These are phyloP conservation scores for Fusarium zealandicum DNA, from an alignment of 2,329 filamentous ascomycete species.

Conservation along the genomic window DNA sequence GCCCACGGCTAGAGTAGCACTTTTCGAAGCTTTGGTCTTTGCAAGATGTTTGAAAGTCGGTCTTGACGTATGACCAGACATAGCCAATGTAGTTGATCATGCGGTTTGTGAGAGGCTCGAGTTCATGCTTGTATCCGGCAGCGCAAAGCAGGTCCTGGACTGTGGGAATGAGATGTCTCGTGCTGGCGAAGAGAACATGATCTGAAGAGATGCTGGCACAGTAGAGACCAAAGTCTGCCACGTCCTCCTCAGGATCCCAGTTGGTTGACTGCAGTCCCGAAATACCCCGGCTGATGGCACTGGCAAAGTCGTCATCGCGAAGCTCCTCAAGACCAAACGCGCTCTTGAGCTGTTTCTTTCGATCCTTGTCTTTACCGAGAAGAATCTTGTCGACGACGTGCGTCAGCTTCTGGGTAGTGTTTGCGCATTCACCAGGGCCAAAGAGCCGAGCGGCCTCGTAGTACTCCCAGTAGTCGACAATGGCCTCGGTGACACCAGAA, in stretches of 20 bases:
- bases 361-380: constrained; percentile 47
- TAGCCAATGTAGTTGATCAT: constrained; percentile 63
- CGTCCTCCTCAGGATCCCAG: constrained; percentile 60
- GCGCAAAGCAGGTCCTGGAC: constrained; percentile 51
- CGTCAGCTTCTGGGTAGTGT: constrained; percentile 65
- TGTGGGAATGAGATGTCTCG: constrained; percentile 45
- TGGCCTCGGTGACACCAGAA: constrained; percentile 79
- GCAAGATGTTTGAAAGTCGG: constrained; percentile 34
- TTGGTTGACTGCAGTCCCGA: constrained; percentile 56
- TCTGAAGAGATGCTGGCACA: constrained; percentile 56
- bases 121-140: constrained; percentile 52
- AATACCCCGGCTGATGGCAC: constrained; percentile 51
- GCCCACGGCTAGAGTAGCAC: constrained; percentile 44
- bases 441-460: constrained; percentile 59
- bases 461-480: constrained; percentile 78
- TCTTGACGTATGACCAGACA: constrained; percentile 45
- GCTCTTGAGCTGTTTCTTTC: constrained; percentile 57
- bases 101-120: constrained; percentile 48
- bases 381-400: constrained; percentile 61
- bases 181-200: constrained; percentile 51
- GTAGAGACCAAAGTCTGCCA: constrained; percentile 53
- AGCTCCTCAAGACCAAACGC: constrained; percentile 57
- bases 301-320: constrained; percentile 58
- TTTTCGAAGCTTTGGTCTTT: constrained; percentile 36
- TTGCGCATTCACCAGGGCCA: constrained; percentile 67